Conservation (phyloP, 176 grass and related monocot species). For the Paspalum vaginatum region DNA sequence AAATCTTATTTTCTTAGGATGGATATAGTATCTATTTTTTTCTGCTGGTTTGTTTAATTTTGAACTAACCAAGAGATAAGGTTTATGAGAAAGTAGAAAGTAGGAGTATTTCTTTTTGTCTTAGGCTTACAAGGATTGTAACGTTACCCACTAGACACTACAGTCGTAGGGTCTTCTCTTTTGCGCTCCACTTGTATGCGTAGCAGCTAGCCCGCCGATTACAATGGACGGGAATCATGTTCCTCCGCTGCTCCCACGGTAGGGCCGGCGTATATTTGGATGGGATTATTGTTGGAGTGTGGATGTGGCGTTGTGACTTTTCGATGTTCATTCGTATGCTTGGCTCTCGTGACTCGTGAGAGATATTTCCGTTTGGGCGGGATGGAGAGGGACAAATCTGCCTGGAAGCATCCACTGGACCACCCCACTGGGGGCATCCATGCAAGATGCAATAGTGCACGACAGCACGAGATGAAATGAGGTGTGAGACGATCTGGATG, state of each 20-base stretch:
- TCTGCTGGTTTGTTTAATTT: too few species aligned
- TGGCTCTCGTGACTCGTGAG: not conserved
- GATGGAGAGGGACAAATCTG: constrained; percentile 7
- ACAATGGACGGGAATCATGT: not conserved
- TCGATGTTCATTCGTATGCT: constrained; percentile 8
- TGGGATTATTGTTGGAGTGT: not conserved
- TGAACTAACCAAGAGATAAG: too few species aligned
- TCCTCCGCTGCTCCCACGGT: not conserved
- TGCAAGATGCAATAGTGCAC: too few species aligned
- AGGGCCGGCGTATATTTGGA: not conserved
- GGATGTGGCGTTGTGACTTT: not conserved
- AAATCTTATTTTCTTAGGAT: too few species aligned
- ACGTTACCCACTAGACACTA: too few species aligned
- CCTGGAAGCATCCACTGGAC: not conserved
- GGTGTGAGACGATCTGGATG: not conserved
- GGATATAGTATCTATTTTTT: too few species aligned
- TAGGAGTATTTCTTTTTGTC: too few species aligned
- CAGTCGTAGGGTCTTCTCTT: not conserved
- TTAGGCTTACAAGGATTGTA: too few species aligned
- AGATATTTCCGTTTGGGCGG: constrained; percentile 23
- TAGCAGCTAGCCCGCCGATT: not conserved
- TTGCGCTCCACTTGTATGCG: not conserved
- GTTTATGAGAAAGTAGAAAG: too few species aligned
- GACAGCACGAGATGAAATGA: not conserved
- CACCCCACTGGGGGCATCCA: not conserved